Evolutionary conservation across 495 filamentous ascomycete genomes (phyloP).

Genomic region (Hypoxylon rickii): DNA sequence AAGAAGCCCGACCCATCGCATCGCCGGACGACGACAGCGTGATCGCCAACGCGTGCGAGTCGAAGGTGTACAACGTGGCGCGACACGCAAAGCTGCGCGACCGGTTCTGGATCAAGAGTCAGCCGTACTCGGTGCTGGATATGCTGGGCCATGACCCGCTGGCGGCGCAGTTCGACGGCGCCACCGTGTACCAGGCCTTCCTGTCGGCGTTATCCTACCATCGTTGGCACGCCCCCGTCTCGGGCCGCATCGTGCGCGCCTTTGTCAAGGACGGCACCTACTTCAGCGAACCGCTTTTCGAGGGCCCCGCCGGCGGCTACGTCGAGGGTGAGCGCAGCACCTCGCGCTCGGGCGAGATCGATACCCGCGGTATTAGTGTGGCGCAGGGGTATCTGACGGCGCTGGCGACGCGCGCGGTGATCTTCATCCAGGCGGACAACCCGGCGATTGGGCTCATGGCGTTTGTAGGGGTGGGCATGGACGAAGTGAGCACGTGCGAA

Average conservation of each 20-base stretch:
- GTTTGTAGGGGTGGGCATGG: slow-evolving; percentile 71
- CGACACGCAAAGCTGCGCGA: slow-evolving; percentile 50
- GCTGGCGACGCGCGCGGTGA: slow-evolving; percentile 62
- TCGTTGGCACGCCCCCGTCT: slow-evolving; percentile 70
- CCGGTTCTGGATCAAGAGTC: slow-evolving; percentile 71
- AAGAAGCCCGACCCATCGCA: slow-evolving; percentile 61
- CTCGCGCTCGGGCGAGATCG: slow-evolving; percentile 29
- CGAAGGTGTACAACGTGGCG: slow-evolving; percentile 55
- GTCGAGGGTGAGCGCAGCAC: slow-evolving; percentile 37
- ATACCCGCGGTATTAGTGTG: slow-evolving; percentile 41
- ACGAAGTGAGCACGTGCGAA: slow-evolving; percentile 71
- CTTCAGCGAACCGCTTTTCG: slow-evolving; percentile 65
- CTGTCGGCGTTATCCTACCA: slow-evolving; percentile 69
- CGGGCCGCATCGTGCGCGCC: slow-evolving; percentile 59
- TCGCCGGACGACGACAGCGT: slow-evolving; percentile 57
- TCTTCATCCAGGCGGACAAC: slow-evolving; percentile 73
- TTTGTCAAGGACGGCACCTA: slow-evolving; percentile 68
- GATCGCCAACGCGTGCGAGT: slow-evolving; percentile 71
- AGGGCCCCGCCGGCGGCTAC: slow-evolving; percentile 40
- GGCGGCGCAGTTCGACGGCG: slow-evolving; percentile 59
- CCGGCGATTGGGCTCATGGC: slow-evolving; percentile 67
- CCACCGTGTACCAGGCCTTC: slow-evolving; percentile 71
- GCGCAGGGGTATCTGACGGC: slow-evolving; percentile 64
- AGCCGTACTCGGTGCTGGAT: slow-evolving; percentile 66
- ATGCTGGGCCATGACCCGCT: slow-evolving; percentile 63